Percentiles rank a stretch among this genome's conserved stretches.
phyloP scores from a whole-genome alignment of 2,329 filamentous ascomycete genomes.

The Cadophora gregata region DNA sequence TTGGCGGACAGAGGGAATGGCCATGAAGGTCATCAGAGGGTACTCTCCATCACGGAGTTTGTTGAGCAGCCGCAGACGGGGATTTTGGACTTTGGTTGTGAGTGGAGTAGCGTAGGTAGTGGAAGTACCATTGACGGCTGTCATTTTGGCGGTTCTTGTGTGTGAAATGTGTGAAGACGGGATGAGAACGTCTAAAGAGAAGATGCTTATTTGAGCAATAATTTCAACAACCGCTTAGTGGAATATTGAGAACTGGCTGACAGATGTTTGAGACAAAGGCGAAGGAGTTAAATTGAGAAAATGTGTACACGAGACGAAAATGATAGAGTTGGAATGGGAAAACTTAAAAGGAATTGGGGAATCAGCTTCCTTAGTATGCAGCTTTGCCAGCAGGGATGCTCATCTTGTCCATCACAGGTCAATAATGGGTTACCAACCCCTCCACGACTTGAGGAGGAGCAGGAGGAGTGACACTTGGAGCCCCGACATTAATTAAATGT shows the following conservation, averaged over 20 bases:
- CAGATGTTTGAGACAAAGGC: not conserved
- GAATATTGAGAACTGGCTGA: not conserved
- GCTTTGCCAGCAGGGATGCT: not conserved
- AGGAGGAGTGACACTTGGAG: not conserved
- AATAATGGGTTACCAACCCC: not conserved
- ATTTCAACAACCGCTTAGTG: not conserved
- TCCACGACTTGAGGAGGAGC: not conserved
- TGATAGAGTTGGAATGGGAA: not conserved
- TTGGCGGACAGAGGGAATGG: conserved; percentile 52
- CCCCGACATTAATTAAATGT: not conserved
- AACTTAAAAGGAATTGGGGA: not conserved
- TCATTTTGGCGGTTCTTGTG: conserved; percentile 13
- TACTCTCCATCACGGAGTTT: conserved; percentile 48
- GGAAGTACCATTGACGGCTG: conserved; percentile 19
- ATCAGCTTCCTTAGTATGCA: not conserved
- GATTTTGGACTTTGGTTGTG: conserved; percentile 48
- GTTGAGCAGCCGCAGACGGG: conserved; percentile 52
- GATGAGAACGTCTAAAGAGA: not conserved
- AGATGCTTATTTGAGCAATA: not conserved
- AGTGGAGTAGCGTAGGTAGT: conserved; percentile 41
- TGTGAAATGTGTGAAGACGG: not conserved
- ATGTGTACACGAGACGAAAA: not conserved
- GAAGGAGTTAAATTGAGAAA: not conserved
- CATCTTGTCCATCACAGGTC: not conserved
- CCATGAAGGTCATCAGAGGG: conserved; percentile 57